Conservation (phyloP, 31 red algal species). For the Endocladia muricata region DNA sequence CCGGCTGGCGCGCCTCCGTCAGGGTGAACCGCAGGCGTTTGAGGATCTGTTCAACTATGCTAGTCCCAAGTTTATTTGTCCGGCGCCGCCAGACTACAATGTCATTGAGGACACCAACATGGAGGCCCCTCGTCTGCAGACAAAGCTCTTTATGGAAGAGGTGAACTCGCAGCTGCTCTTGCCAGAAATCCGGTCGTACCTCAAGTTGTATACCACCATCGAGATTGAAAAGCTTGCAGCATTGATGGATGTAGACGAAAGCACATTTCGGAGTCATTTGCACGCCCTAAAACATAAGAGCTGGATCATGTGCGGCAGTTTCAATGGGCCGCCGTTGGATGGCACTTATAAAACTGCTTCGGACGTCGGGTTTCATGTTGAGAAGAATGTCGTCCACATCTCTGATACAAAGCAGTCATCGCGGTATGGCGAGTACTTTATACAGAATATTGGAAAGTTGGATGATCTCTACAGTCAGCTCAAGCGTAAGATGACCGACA, state of each 20-base stretch:
- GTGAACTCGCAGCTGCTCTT: conserved; percentile 75
- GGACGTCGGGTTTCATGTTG: conserved; percentile 71
- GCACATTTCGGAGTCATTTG: conserved; percentile 55
- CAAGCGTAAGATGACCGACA: conserved; percentile 18
- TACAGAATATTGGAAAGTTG: conserved; percentile 76
- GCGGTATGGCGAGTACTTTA: conserved; percentile 84
- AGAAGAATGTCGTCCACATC: conserved; percentile 75
- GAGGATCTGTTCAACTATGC: conserved; percentile 87
- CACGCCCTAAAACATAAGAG: conserved; percentile 89
- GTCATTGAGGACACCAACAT: conserved; percentile 53
- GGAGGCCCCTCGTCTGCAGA: conserved; percentile 74
- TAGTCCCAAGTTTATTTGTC: conserved; percentile 89
- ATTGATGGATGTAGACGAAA: conserved; percentile 83
- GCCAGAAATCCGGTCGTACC: conserved; percentile 78
- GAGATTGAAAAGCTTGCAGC: conserved; percentile 81
- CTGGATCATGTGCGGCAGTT: conserved; percentile 48
- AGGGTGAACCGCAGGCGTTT: conserved; percentile 72
- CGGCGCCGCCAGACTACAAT: conserved; percentile 76
- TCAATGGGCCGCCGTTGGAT: conserved; percentile 45
- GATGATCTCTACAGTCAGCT: conserved; percentile 64
- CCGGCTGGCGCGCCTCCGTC: conserved; percentile 70
- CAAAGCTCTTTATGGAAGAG: conserved; percentile 78
- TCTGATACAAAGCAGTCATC: conserved; percentile 64
- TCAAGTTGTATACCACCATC: conserved; percentile 86
- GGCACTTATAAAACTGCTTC: conserved; percentile 55